phyloP scores from a whole-genome alignment of 176 grass and related monocot genomes.

The Triticum urartu region DNA sequence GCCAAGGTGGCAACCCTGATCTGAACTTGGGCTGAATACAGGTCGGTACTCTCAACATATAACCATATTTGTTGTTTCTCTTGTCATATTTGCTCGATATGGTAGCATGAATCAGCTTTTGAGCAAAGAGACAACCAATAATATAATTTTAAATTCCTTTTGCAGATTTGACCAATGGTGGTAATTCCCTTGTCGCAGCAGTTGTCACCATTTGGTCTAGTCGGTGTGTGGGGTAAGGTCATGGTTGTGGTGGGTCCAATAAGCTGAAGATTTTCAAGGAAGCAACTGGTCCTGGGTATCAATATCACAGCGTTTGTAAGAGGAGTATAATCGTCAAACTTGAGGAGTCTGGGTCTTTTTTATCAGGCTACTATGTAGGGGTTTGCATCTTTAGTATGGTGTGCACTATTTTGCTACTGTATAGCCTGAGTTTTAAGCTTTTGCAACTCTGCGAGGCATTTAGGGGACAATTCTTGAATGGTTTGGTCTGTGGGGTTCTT shows the following conservation, averaged over 20 bases:
- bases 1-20: slow-evolving; percentile 44
- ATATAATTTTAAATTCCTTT: not conserved
- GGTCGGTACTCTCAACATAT: slow-evolving; percentile 21
- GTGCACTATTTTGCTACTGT: slow-evolving; percentile 49
- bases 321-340: slow-evolving; percentile 31
- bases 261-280: slow-evolving; percentile 34
- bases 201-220: slow-evolving; percentile 10
- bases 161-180: slow-evolving; percentile 29
- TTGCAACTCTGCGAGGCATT: slow-evolving; percentile 31
- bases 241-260: slow-evolving; percentile 29
- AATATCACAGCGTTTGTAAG: slow-evolving; percentile 29
- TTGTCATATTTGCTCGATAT: not conserved
- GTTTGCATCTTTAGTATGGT: slow-evolving; percentile 29
- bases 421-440: slow-evolving; percentile 31
- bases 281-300: slow-evolving; percentile 22
- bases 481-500: slow-evolving; percentile 43
- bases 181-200: not conserved
- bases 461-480: slow-evolving; percentile 35
- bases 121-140: not conserved
- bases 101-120: not conserved
- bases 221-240: not conserved
- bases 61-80: not conserved
- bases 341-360: slow-evolving; percentile 34
- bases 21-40: slow-evolving; percentile 73
- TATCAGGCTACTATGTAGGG: slow-evolving; percentile 40